A percentile compares a stretch with the other conserved stretches of the same genome.
Evolutionary conservation across 1,284 basidiomycete genomes (phyloP).

Genomic region (Pyrrhoderma noxium): DNA sequence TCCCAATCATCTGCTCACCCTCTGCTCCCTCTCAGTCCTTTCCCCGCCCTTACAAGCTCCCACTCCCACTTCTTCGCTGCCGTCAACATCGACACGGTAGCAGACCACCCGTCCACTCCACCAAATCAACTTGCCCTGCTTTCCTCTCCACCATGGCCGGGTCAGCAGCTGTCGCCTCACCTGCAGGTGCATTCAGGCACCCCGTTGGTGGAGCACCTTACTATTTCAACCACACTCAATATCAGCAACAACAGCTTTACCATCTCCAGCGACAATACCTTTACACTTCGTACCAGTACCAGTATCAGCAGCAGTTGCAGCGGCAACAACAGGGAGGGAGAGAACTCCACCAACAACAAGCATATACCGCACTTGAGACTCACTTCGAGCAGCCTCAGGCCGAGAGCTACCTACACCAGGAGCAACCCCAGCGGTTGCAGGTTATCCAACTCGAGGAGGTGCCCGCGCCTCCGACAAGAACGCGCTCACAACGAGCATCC

Average conservation of each 20-base stretch:
- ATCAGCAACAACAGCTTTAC: slow-evolving; percentile 11
- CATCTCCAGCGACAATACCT: neutral
- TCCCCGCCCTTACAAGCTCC: too few relatives aligned
- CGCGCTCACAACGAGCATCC: slow-evolving; percentile 27
- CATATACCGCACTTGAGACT: slow-evolving; percentile 24
- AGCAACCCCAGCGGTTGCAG: slow-evolving; percentile 31
- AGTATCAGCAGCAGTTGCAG: too few relatives aligned
- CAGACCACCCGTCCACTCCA: too few relatives aligned
- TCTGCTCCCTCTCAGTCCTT: too few relatives aligned
- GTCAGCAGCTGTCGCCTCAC: too few relatives aligned
- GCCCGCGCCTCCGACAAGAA: slow-evolving; percentile 27
- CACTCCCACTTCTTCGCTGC: neutral
- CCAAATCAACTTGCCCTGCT: too few relatives aligned
- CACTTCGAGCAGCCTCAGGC: slow-evolving; percentile 28
- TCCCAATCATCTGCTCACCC: too few relatives aligned
- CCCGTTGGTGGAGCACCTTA: neutral
- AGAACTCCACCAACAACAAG: too few relatives aligned
- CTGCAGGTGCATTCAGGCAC: neutral
- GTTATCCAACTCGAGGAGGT: slow-evolving; percentile 69
- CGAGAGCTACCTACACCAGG: slow-evolving; percentile 43
- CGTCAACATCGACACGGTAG: neutral
- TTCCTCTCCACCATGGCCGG: too few relatives aligned
- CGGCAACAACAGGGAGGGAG: too few relatives aligned
- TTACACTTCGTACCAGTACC: neutral
- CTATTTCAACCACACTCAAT: neutral